Base-by-base conservation (phyloP, 148 eudicot species). In the Diospyros lotus region DNA sequence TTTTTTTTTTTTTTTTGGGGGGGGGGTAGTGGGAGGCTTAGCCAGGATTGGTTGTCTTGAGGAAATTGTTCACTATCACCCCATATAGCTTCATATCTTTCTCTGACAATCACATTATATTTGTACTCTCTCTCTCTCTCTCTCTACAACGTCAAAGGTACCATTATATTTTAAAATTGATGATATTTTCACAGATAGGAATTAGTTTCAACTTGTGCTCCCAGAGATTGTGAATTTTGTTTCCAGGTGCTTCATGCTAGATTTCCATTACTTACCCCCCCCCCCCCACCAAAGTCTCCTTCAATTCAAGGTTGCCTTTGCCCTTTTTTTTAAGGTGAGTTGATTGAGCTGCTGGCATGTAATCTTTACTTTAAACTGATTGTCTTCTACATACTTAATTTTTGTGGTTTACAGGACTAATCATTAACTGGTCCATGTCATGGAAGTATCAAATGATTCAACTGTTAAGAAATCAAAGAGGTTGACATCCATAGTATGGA, bases 401-500 rank as follows among this genome's bases (percentile, higher is more conserved):
- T 44, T 63, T 68, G 42, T 73, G 39, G 17, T 53, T 64, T 85
- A 78, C 90, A 85, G 92, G 71, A 40, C 52, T 65, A 44, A 48
- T 28, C 28, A 44, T 73, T 76, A 39, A 64, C 52, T 58, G 73
- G 80, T 76, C 75, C 77, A 83, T 89, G 85, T 59, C 68, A 94
- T 94, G 98, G 98, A 94, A 80, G 73, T 86, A 75, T 54, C 82
- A 48, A 84, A 58, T 74, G 98, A 87, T 77, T 77, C 84, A 72
- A 92, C 93, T 69, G 77, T 83, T n/a, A 94, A 92, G 87, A 94
- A 90, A 82, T 82, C 98, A 14, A 94, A 94, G 89, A 87, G 98
- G 84, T 81, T 94, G 77, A 94, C 98, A 45, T 94, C 98, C 1
- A 87, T 89, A 43, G 98, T 94, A 8, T 94, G 98, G 98, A 88